These are phyloP conservation scores for Saccharomyces eubayanus DNA, from an alignment of 805 yeast species.

Conservation along the genomic window DNA sequence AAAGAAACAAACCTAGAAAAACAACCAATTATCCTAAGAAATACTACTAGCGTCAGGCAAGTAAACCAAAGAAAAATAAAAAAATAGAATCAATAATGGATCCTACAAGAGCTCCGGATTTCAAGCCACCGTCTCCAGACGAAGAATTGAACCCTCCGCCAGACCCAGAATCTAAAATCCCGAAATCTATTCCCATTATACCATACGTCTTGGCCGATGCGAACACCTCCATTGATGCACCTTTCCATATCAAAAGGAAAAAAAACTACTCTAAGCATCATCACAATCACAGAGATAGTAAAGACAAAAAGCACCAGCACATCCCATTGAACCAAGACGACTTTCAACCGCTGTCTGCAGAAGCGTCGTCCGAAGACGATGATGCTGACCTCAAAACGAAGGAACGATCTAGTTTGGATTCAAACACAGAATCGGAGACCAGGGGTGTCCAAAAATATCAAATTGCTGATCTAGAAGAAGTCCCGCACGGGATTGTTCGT, in stretches of 20 bases:
- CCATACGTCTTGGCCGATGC: slow-evolving; percentile 71
- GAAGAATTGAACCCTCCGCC: slow-evolving; percentile 53
- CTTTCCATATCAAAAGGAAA: slow-evolving; percentile 25
- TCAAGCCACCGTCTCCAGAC: slow-evolving; percentile 72
- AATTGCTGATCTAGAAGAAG: slow-evolving; percentile 92
- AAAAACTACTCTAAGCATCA: background rate
- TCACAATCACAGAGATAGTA: slow-evolving; percentile 1
- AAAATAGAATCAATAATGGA: slow-evolving; percentile 49
- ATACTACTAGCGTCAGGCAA: background rate
- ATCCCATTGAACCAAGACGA: slow-evolving; percentile 54
- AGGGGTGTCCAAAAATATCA: slow-evolving; percentile 40
- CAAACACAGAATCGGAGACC: background rate
- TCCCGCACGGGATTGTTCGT: slow-evolving; percentile 86
- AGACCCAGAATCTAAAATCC: slow-evolving; percentile 61
- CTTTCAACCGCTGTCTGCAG: slow-evolving; percentile 46
- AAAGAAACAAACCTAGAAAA: background rate
- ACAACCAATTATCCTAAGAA: background rate
- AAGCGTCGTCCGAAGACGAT: slow-evolving; percentile 39
- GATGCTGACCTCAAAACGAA: slow-evolving; percentile 14
- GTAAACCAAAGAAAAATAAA: background rate
- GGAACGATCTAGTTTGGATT: background rate
- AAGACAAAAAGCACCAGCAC: slow-evolving; percentile 7
- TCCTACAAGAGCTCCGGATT: slow-evolving; percentile 86
- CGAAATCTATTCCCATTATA: slow-evolving; percentile 67
- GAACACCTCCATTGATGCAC: slow-evolving; percentile 65